Base-by-base conservation (phyloP, 2,329 filamentous ascomycete genomes). In the Cladophialophora carrionii region DNA sequence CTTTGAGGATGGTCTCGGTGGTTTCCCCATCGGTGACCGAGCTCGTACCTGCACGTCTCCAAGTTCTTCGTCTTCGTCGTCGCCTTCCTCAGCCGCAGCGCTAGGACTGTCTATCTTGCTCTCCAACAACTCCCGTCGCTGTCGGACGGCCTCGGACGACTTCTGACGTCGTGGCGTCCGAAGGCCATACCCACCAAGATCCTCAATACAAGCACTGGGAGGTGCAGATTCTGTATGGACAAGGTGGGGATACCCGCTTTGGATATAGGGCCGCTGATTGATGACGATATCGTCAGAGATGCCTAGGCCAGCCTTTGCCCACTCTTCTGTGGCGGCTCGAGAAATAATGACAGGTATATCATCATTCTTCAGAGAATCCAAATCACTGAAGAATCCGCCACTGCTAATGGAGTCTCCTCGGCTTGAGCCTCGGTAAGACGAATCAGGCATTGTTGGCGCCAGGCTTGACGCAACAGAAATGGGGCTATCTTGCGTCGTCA, bases 51-150 rank as follows among this genome's bases (percentile, higher is more conserved):
- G 81, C 17, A 79, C 74, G 71, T 83, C 82, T 7, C 91, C 92
- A 4, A 96, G 83, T 73, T 96, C 94, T 65, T 97, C 93, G 70
- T 97, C 94, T 77, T 97, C 94, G 71, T 97, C 94, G 72, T 97
- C 94, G 4, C 93, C 93, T 32, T 91, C 96, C 73, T 97, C 94
- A 14, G 87, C 87, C 62, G 90, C 88, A 14, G 62, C 65, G 41
- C 46, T 63, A 71, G 96, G 91, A 43, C 87, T 76, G 4, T 62
- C 79, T 17, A 86, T 85, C 52, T 87, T 85, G 71, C 87, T 91
- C 73, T 96, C 91, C 37, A 91, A 78, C 6, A 87, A 88, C 69
- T 92, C 90, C 34, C 89, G 87, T 76, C 90, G 94, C 2, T 87
- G 86, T 68, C 86, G 87, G 26, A 92, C 85, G 69, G 89, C 88